These are phyloP conservation scores for Chaetomium tenue DNA, from an alignment of 495 filamentous ascomycete genomes.

Conservation along the genomic window DNA sequence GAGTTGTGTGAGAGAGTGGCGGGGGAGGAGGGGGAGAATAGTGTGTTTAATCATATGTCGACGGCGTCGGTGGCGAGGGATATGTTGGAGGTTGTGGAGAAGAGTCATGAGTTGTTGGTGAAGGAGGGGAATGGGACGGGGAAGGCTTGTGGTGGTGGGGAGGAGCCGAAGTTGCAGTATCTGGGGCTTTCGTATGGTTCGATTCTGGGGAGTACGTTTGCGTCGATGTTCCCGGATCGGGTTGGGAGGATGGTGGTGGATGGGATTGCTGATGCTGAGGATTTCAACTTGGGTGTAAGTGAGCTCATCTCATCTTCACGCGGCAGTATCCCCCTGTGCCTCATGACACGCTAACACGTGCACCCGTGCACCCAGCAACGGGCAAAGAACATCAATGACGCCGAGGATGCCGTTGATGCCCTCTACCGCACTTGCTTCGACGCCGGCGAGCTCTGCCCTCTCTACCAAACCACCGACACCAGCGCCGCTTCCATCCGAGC, in stretches of 20 bases:
- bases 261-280: constrained; percentile 39
- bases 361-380: constrained; percentile 32
- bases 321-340: no score
- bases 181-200: constrained; percentile 66
- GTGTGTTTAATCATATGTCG: constrained; percentile 18
- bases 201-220: constrained; percentile 54
- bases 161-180: constrained; percentile 39
- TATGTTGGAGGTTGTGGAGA: constrained; percentile 43
- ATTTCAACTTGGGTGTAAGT: constrained; percentile 27
- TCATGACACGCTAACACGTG: background rate
- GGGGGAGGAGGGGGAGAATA: background rate
- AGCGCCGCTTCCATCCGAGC: constrained; percentile 51
- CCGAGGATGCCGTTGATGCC: constrained; percentile 48
- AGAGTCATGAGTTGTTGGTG: background rate
- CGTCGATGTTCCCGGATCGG: constrained; percentile 45
- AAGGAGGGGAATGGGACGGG: background rate
- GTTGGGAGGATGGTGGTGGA: constrained; percentile 44
- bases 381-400: constrained; percentile 47
- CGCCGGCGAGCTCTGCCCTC: constrained; percentile 42
- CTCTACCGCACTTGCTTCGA: constrained; percentile 52
- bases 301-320: no score
- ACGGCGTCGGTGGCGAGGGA: constrained; percentile 41
- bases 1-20: constrained; percentile 7
- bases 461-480: constrained; percentile 47
- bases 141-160: background rate